Evolutionary conservation across 2,329 filamentous ascomycete genomes (phyloP).

Genomic region (Pestalotiopsis sp.): DNA sequence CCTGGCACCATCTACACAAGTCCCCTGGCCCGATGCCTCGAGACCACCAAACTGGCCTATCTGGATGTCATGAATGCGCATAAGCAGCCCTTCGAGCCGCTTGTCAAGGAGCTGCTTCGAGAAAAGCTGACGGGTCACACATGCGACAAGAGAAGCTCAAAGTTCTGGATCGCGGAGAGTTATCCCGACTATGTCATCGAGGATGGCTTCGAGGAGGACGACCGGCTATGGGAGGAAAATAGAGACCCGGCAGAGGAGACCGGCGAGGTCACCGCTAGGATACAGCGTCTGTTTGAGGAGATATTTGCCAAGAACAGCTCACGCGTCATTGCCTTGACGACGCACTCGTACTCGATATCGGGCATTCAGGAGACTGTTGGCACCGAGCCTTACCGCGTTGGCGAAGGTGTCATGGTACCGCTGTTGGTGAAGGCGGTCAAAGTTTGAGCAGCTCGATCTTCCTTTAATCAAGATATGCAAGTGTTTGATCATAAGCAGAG

Average conservation of each 20-base stretch:
- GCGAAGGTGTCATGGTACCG: slow-evolving; percentile 21
- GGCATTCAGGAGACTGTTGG: slow-evolving; percentile 15
- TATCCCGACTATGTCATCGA: slow-evolving; percentile 21
- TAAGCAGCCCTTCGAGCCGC: slow-evolving; percentile 13
- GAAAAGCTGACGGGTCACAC: slow-evolving; percentile 23
- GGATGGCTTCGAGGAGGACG: slow-evolving; percentile 16
- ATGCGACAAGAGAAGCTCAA: slow-evolving; percentile 21
- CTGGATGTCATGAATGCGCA: not conserved
- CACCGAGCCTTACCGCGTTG: slow-evolving; percentile 15
- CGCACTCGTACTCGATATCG: slow-evolving; percentile 22
- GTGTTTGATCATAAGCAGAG: no score
- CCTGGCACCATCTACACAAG: slow-evolving; percentile 21
- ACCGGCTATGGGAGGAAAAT: slow-evolving; percentile 17
- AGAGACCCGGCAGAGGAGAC: slow-evolving; percentile 9
- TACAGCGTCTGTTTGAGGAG: slow-evolving; percentile 20
- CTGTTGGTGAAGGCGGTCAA: slow-evolving; percentile 18
- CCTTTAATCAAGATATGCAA: no score
- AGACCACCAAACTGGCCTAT: slow-evolving; percentile 20
- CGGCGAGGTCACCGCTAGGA: slow-evolving; percentile 17
- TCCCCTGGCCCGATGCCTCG: slow-evolving; percentile 20
- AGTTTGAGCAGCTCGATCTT: no score
- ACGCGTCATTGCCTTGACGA: slow-evolving; percentile 20
- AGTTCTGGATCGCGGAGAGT: slow-evolving; percentile 19
- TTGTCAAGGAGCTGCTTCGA: slow-evolving; percentile 22
- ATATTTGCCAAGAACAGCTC: slow-evolving; percentile 20